Evolutionary conservation across 1,284 basidiomycete species (phyloP).

Genomic region (Microbotryum lychnidis-dioicae): DNA sequence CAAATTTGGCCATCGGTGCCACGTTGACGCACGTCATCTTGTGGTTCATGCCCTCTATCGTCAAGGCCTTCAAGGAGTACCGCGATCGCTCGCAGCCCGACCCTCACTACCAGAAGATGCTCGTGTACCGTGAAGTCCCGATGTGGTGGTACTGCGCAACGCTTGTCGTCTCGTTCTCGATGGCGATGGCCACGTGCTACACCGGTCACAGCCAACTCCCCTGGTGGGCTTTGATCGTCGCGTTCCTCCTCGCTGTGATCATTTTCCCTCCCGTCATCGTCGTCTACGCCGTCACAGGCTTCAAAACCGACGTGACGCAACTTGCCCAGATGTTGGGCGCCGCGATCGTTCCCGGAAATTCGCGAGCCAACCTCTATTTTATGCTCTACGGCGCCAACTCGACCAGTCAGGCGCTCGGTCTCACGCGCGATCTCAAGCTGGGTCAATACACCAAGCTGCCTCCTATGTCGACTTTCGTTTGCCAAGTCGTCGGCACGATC

Average conservation of each 20-base stretch:
- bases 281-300: conserved; percentile 50
- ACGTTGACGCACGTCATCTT: conserved; percentile 48
- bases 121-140: conserved; percentile 51
- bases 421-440: conserved; percentile 58
- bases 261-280: conserved; percentile 52
- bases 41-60: conserved; percentile 53
- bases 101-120: conserved; percentile 49
- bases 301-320: conserved; percentile 34
- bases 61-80: conserved; percentile 37
- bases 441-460: conserved; percentile 71
- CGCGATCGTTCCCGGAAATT: conserved; percentile 54
- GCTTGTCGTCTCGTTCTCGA: conserved; percentile 48
- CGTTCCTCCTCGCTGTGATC: conserved; percentile 47
- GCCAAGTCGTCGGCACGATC: conserved; percentile 59
- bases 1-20: conserved; percentile 32
- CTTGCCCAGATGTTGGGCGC: conserved; percentile 63
- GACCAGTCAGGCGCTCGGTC: conserved; percentile 48
- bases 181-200: conserved; percentile 45
- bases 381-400: conserved; percentile 31
- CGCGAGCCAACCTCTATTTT: conserved; percentile 52
- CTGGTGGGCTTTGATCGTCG: conserved; percentile 50
- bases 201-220: conserved; percentile 50
- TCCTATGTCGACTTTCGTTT: conserved; percentile 58
- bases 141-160: conserved; percentile 57
- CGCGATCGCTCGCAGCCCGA: conserved; percentile 45